phyloP scores from a whole-genome alignment of 305 asterid genomes.

The Caryopteris hybrid region DNA sequence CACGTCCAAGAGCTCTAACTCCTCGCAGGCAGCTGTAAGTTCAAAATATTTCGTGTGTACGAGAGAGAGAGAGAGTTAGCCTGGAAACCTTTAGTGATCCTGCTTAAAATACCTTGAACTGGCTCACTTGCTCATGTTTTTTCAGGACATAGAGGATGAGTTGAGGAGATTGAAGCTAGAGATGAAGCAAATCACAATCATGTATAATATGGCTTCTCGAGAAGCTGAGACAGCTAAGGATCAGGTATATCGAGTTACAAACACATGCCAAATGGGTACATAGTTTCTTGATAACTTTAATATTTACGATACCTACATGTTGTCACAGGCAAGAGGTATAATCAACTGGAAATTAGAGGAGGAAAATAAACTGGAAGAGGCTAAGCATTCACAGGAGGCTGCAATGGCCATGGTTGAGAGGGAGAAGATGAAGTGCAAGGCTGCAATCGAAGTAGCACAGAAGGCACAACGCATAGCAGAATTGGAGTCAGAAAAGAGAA shows the following conservation, averaged over 20 bases:
- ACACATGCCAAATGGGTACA: background rate
- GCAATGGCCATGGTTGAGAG: conserved; percentile 50
- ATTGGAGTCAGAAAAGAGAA: conserved; percentile 53
- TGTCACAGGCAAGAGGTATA: conserved; percentile 42
- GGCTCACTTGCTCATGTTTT: background rate
- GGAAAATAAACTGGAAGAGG: conserved; percentile 38
- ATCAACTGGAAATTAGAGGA: conserved; percentile 33
- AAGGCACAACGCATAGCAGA: conserved; percentile 64
- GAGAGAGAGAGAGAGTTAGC: background rate
- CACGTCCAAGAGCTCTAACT: conserved; percentile 28
- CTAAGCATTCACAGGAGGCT: conserved; percentile 37
- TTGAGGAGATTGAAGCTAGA: conserved; percentile 58
- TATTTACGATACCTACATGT: background rate
- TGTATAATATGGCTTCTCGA: conserved; percentile 48
- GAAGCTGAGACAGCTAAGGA: conserved; percentile 40
- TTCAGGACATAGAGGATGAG: conserved; percentile 73
- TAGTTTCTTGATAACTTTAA: background rate
- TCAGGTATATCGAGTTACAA: conserved; percentile 21
- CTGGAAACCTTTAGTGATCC: background rate
- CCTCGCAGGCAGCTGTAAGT: conserved; percentile 58
- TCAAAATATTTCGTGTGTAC: background rate
- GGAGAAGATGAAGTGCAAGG: conserved; percentile 63
- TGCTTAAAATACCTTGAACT: background rate
- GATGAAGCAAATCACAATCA: conserved; percentile 49
- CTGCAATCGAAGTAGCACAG: conserved; percentile 62